Evolutionary conservation across 1,139 yeast genomes (phyloP), one percentile per base, ranked within the genome.

Genomic region (Groenewaldozyma auringiensis): DNA sequence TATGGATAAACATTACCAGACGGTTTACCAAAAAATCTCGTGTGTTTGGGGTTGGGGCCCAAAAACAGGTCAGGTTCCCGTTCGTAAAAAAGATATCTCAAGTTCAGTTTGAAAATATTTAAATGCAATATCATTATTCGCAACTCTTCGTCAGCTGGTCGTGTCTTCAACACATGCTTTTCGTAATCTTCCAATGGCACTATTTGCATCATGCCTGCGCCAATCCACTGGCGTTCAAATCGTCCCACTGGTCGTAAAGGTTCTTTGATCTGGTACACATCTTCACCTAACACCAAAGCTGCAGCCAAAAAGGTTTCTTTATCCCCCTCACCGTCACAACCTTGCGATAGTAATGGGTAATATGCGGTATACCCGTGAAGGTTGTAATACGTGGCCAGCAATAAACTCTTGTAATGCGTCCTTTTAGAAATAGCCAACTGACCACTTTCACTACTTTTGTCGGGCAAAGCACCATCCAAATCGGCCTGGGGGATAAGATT

Each of bases 261-360:
- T 3, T 83, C 84, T 41, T 76, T 74, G n/a, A 84, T 87, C 62
- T 83, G 89, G 58, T 85, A 83, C 53, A 69, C 81, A 1, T 76
- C 70, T 43, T 78, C 74, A 6, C 69, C 66, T 46, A 82, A 65
- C 1, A 83, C 85, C 40, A 75, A 74, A 0, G 94, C 81, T 0
- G 92, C 89, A 0, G 95, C 89, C 45, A 84, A 68, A 58, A 84
- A 87, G 0, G 95, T 85, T 60, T 87, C 96, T 61, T 86, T 87
- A 62, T 87, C 95, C 50, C 95, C 95, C 66, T 85, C 94, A 38
- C 96, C 95, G 47, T 81, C 83, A 0, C 85, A 78, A 13, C 89
- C 89, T 65, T 86, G 95, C 0, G 92, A 81, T 46, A 87, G 75
- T 41, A 87, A 71, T n/a, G 94, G 94, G 63, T 86, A 87, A 60